Evolutionary conservation across 495 filamentous ascomycete genomes (phyloP), one percentile per base, ranked within the genome.

Genomic region (Annulohypoxylon maeteangense): DNA sequence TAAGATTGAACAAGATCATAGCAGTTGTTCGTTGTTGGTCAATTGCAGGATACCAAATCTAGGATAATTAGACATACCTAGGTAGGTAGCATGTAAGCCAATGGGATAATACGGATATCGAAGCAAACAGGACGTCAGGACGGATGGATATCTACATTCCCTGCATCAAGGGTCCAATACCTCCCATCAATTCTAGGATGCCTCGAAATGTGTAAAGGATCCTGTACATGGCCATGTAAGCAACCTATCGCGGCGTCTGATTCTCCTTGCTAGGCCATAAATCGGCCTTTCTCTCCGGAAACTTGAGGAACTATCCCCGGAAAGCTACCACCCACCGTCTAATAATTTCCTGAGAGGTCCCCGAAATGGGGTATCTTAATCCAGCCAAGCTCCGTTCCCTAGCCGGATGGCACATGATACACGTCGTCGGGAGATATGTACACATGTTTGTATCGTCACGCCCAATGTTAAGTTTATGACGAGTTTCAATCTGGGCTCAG

Each of bases 311-410:
- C 29, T 18, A 12, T 11, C 55, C 60, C 32, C 32, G 14, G 61
- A 51, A 48, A 62, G 61, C 54, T 57, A 47, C 45, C 45, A 44
- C 29, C 53, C 27, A 64, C 34, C 44, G 38, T 23, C 42, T 27
- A 44, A 48, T 11, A 45, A n/a, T 51, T 48, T 12, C 34, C 59
- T 51, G 10, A 38, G 44, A 40, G 8, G 20, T 8, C 50, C 16
- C 57, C 50, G 38, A 71, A 67, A 66, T 22, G 34, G 40, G 68
- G 16, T 57, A 50, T 58, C 50, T 68, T 18, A 50, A 63, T 67
- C 47, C 12, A 45, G 34, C 61, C n/a, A 65, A 32, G 59, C 32
- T 64, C 69, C 59, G 57, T 60, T 14, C 22, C 47, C 53, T 27
- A 58, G 16, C 27, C 51, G 18, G 42, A 45, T 38, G 27, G 36